These are phyloP conservation scores for Grigorovia humatica DNA, from an alignment of 805 yeast genomes.

Conservation along the genomic window DNA sequence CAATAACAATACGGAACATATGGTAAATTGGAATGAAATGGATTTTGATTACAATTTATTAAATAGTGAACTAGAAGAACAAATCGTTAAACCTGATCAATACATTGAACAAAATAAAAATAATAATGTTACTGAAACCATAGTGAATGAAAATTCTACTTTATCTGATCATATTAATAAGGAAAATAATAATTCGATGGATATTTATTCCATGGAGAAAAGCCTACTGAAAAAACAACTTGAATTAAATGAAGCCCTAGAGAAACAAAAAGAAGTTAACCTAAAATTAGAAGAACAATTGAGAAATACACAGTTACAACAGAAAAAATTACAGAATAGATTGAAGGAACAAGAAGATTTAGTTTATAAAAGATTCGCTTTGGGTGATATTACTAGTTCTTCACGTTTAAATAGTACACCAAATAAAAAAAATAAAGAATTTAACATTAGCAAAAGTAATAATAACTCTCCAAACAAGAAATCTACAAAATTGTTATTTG, in stretches of 20 bases:
- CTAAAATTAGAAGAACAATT: conserved; percentile 21
- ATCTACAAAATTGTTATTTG: conserved; percentile 2
- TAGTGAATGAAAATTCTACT: neutral
- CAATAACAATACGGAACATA: neutral
- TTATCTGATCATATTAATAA: neutral
- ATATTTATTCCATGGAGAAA: conserved; percentile 6
- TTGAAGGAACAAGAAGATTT: conserved; percentile 16
- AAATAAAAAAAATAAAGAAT: conserved; percentile 6
- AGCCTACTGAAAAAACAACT: conserved; percentile 20
- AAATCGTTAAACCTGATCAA: neutral
- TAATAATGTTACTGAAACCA: neutral
- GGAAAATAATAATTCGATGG: neutral
- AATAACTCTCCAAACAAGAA: conserved; percentile 1
- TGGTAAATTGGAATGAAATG: neutral
- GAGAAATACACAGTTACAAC: conserved; percentile 21
- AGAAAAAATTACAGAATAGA: conserved; percentile 19
- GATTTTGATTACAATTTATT: neutral
- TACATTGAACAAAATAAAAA: neutral
- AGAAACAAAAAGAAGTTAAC: conserved; percentile 24
- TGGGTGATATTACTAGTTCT: conserved; percentile 8
- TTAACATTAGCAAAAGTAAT: conserved; percentile 1
- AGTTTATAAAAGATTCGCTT: conserved; percentile 2
- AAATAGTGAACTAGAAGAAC: neutral
- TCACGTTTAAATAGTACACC: conserved; percentile 10
- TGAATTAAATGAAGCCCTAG: conserved; percentile 20